Evolutionary conservation across 2,329 filamentous ascomycete species (phyloP).

Genomic region (Aotearoamyces nothofagi): DNA sequence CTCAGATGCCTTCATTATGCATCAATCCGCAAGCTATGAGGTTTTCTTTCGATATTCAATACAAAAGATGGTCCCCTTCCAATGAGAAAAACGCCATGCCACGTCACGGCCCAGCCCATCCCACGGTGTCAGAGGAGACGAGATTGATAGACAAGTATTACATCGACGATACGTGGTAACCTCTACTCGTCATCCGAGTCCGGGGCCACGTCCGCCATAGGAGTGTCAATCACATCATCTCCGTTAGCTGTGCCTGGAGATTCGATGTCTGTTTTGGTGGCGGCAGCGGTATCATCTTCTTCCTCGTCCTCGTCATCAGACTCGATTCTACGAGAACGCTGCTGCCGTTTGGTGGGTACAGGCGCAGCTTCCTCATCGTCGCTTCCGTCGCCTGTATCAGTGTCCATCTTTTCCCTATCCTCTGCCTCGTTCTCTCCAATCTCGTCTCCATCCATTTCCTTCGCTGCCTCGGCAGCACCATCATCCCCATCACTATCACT

Average conservation of each 20-base stretch:
- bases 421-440: slow-evolving; percentile 6
- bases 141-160: no score
- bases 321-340: slow-evolving; percentile 12
- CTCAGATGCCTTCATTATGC: no score
- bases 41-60: no score
- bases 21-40: no score
- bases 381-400: slow-evolving; percentile 8
- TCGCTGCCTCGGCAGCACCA: slow-evolving; percentile 14
- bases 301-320: slow-evolving; percentile 19
- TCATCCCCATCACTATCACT: slow-evolving; percentile 19
- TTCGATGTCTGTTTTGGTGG: slow-evolving; percentile 2
- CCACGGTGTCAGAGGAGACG: no score
- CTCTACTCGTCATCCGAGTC: slow-evolving; percentile 1
- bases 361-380: slow-evolving; percentile 14
- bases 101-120: no score
- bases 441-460: slow-evolving; percentile 14
- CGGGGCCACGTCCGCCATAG: not conserved
- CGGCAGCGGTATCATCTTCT: slow-evolving; percentile 6
- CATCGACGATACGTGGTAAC: no score
- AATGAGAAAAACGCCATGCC: no score
- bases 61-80: no score
- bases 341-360: slow-evolving; percentile 11
- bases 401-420: slow-evolving; percentile 6
- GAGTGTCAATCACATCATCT: slow-evolving; percentile 1
- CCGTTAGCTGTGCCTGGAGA: not conserved